These are phyloP conservation scores for Colletotrichum sp. DNA, from an alignment of 2,329 filamentous ascomycete genomes.

Conservation along the genomic window DNA sequence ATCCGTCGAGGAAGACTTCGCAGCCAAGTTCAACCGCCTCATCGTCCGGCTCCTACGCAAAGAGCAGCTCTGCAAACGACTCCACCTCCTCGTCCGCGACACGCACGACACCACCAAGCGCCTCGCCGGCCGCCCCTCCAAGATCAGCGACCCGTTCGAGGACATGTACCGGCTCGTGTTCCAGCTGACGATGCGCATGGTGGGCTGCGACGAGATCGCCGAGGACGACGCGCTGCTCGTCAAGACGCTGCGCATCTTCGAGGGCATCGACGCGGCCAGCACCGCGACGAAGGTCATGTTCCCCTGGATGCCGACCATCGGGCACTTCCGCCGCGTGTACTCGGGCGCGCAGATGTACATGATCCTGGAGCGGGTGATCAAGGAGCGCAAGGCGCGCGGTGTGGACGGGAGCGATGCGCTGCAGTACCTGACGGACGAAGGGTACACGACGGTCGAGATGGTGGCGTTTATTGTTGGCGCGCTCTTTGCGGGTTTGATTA, in stretches of 20 bases:
- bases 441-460: slow-evolving; percentile 47
- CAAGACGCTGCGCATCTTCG: slow-evolving; percentile 49
- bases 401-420: slow-evolving; percentile 52
- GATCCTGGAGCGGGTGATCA: slow-evolving; percentile 52
- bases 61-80: slow-evolving; percentile 39
- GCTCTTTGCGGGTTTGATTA: slow-evolving; percentile 62
- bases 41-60: slow-evolving; percentile 40
- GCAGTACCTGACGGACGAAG: slow-evolving; percentile 58
- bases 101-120: slow-evolving; percentile 38
- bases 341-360: slow-evolving; percentile 52
- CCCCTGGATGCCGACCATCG: slow-evolving; percentile 53
- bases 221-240: slow-evolving; percentile 45
- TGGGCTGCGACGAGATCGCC: slow-evolving; percentile 59
- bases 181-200: slow-evolving; percentile 61
- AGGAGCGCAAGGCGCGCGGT: slow-evolving; percentile 46
- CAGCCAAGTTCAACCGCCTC: slow-evolving; percentile 28
- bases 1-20: slow-evolving; percentile 23
- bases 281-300: slow-evolving; percentile 55
- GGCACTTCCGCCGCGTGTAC: slow-evolving; percentile 46
- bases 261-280: slow-evolving; percentile 47
- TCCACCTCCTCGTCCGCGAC: slow-evolving; percentile 50
- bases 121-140: slow-evolving; percentile 29
- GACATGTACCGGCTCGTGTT: slow-evolving; percentile 58
- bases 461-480: slow-evolving; percentile 56
- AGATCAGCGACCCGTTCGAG: slow-evolving; percentile 57